Evolutionary conservation across 345 rosid species (phyloP).

Genomic region (Syzygium aromaticum): DNA sequence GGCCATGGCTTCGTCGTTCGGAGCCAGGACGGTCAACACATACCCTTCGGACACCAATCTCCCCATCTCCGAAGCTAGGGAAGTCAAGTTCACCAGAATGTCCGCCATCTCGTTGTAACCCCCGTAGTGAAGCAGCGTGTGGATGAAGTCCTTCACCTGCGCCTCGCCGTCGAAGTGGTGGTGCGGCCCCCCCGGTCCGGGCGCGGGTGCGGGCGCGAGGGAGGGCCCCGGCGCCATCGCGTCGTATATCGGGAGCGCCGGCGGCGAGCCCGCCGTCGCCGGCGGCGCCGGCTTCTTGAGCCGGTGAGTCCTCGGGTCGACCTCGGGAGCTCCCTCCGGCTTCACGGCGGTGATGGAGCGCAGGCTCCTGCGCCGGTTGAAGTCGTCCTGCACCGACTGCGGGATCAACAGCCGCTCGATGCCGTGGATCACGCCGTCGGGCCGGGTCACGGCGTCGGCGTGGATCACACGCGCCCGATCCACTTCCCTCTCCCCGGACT

Average conservation of each 20-base stretch:
- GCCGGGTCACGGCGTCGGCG: constrained; percentile 29
- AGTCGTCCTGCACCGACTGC: constrained; percentile 38
- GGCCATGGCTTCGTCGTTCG: constrained; percentile 54
- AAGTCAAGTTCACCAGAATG: constrained; percentile 41
- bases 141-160: constrained; percentile 50
- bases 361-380: constrained; percentile 35
- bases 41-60: constrained; percentile 44
- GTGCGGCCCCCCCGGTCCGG: constrained; percentile 48
- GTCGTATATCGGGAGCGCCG: constrained; percentile 30
- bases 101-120: constrained; percentile 58
- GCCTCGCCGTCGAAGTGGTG: constrained; percentile 39
- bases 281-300: constrained; percentile 27
- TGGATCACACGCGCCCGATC: constrained; percentile 23
- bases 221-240: constrained; percentile 48
- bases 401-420: constrained; percentile 38
- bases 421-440: constrained; percentile 52
- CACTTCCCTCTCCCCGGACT: constrained; percentile 8
- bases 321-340: constrained; percentile 48
- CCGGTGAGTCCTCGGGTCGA: constrained; percentile 36
- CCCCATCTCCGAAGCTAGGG: constrained; percentile 46
- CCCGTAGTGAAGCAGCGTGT: constrained; percentile 37
- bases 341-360: constrained; percentile 37
- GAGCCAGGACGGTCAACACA: constrained; percentile 47
- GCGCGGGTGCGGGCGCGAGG: constrained; percentile 50
- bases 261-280: constrained; percentile 16